Conservation (phyloP, 202 grass and related monocot genomes). For the Zoysia matrella region DNA sequence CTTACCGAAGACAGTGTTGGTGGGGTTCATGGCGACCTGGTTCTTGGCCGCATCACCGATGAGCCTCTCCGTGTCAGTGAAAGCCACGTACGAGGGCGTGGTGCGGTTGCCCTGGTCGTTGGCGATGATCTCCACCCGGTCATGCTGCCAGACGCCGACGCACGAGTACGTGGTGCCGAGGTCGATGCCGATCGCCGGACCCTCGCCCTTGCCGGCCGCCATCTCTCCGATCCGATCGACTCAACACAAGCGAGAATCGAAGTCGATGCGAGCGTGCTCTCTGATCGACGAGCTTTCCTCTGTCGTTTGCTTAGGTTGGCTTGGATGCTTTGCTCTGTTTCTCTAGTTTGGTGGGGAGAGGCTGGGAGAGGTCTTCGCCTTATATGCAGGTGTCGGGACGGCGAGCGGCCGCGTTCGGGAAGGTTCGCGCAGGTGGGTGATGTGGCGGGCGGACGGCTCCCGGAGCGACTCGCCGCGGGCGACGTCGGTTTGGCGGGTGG, state of each 20-base stretch:
- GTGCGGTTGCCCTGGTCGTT: constrained; percentile 95
- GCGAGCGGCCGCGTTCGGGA: constrained; percentile 44
- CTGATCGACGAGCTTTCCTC: not conserved
- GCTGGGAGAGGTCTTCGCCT: no score
- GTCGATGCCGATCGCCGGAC: no score
- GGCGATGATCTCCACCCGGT: constrained; percentile 87
- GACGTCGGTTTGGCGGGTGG: not conserved
- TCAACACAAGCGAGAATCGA: not conserved
- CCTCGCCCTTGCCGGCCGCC: constrained; percentile 2
- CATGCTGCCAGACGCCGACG: constrained; percentile 84
- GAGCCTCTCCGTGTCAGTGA: constrained; percentile 85
- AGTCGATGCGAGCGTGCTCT: not conserved
- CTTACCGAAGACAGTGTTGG: constrained; percentile 87
- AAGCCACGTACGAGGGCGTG: constrained; percentile 82
- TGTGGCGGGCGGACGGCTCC: not conserved
- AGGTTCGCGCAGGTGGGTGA: constrained; percentile 43
- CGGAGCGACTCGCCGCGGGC: not conserved
- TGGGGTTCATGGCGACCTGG: constrained; percentile 93
- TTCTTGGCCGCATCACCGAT: constrained; percentile 92
- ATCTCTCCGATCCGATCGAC: constrained; percentile 21
- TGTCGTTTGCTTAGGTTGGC: not conserved
- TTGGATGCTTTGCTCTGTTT: not conserved
- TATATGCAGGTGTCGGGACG: not conserved
- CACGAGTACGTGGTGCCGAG: constrained; percentile 54
- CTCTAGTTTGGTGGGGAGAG: no score